Base-by-base conservation (phyloP, 352 stramenopile genomes). In the Aphanomyces cochlioides region DNA sequence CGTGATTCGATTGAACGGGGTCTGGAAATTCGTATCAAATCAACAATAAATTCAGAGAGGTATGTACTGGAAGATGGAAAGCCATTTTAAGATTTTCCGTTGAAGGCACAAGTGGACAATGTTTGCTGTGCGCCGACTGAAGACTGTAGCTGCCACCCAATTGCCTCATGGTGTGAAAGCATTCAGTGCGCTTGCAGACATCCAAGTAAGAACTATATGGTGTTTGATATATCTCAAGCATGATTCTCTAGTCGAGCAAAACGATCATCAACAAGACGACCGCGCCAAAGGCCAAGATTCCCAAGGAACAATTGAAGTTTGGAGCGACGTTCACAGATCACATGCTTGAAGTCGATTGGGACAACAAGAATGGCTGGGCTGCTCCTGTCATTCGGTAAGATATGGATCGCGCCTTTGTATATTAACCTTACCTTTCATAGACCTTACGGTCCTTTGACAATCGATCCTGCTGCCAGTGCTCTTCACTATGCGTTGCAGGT, bases 301-400 rank as follows among this genome's bases (percentile, higher is more conserved):
- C 88, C 41, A 96, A 95, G 69, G 87, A 95, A 67, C 71, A 95
- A 73, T 87, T 98, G 17, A 87, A 79, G 66, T 99, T 99, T 77
- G 96, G 96, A 65, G 97, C 90, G 66, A 95, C 87, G 6, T 97
- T 99, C 78, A 92, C 92, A 21, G 93, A 98, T 78, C 96, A 99
- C 82, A 98, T 99, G 96, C 79, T 99, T n/a, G 88, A 95, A 69
- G 82, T 98, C 38, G 88, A 98, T 76, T 98, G 90, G 85, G 81
- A 90, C 56, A 73, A 85, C 71, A 83, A 81, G 66, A 73, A 83
- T 36, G 82, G 84, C 38, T 99, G 96, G 96, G 72, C 80, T 56
- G 79, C 78, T 54, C 95, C 95, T 8, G 74, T 87, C 41, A 99
- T 99, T 73, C 84, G 78, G 76, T 79, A 56, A 45, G 67, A 70